Base-by-base conservation (phyloP, 2,329 filamentous ascomycete species). In the Colletotrichum tropicale region DNA sequence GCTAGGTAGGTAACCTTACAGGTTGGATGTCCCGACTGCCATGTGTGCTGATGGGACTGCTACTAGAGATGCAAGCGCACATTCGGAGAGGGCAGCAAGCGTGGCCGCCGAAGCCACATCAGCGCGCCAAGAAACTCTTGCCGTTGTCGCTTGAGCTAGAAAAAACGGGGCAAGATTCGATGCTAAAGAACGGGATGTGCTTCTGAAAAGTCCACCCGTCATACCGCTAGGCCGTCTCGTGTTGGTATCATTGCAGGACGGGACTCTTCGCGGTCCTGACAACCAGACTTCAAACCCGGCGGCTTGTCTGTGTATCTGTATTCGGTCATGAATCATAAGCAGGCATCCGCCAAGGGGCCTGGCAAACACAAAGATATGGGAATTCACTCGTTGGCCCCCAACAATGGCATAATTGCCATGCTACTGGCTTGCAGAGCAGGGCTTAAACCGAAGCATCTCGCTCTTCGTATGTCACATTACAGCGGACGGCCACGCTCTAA, bases 151-250 rank as follows among this genome's bases (percentile, higher is more conserved):
- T 65, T 68, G 30, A 64, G 24, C 52, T 60, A 60, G 56, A 58
- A 52, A 61, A 66, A 66, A 61, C 34, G 68, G 68, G 52, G 71
- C 56, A 60, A 15, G 43, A 52, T 67, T 67, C 38, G 32, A 61
- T 71, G 48, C 72, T 61, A 67, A 68, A 75, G 62, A 75, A 67
- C 62, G 52, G 38, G 32, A 75, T 58, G 58, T 58, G 55, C 73
- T 62, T 72, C 26, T 38, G 21, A 38, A 66, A 71, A 65, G 21
- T 70, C 67, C 72, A 66, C 58, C 43, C 61, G 68, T 67, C 24
- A 75, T 66, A 62, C 72, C 56, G 55, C 67, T 32, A 32, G 30
- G 32, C 58, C 28, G 24, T 68, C 61, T 66, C 60, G 48, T 38
- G 58, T 24, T 58, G 43, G 67, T 38, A 32, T 43, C 48, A 60